Percentiles rank a stretch among this genome's conserved stretches.
Conservation (phyloP, 345 rosid species). For the Gossypium turneri region DNA sequence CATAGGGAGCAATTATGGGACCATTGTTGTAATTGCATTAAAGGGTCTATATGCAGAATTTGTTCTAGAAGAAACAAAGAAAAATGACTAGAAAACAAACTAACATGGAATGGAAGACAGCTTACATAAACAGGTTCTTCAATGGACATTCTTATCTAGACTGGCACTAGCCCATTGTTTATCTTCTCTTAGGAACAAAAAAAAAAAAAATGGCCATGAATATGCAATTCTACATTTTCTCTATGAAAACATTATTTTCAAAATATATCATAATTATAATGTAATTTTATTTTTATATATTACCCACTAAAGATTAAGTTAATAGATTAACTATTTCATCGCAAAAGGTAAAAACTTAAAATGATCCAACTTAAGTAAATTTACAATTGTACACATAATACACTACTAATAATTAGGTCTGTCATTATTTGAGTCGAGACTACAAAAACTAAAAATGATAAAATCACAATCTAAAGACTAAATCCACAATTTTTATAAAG, state of each 20-base stretch:
- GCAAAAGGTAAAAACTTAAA: no score
- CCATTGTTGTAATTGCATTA: slow-evolving; percentile 81
- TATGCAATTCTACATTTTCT: background rate
- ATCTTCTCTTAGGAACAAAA: background rate
- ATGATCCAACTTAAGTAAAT: no score
- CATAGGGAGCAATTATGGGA: slow-evolving; percentile 97
- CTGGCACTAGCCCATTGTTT: background rate
- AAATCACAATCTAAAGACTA: no score
- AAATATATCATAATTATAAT: no score
- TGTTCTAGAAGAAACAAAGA: slow-evolving; percentile 61
- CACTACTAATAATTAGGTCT: no score
- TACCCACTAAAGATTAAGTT: no score
- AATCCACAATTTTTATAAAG: no score
- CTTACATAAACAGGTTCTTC: background rate
- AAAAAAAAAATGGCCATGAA: background rate
- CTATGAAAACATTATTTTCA: background rate
- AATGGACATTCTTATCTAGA: background rate
- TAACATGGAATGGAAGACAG: background rate
- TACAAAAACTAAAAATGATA: no score
- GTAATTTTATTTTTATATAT: no score
- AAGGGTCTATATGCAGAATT: slow-evolving; percentile 87
- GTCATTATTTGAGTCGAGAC: no score
- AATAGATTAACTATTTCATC: no score
- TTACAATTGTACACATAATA: no score
- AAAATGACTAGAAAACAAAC: slow-evolving; percentile 24